Evolutionary conservation across 345 rosid genomes (phyloP), one percentile per base, ranked within the genome.

Genomic region (Cardiospermum halicacabum): DNA sequence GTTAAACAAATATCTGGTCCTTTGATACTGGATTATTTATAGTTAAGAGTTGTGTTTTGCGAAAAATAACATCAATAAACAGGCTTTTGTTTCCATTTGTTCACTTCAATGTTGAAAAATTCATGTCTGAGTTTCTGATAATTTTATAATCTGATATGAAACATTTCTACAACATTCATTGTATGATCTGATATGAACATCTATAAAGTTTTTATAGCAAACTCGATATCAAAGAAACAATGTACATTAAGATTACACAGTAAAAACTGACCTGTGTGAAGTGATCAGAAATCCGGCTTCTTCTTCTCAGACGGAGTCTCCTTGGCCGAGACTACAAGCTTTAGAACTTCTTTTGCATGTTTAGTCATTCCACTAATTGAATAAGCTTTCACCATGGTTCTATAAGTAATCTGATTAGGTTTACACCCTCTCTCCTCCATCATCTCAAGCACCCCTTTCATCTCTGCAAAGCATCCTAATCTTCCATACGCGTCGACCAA

Each of bases 401-500:
- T 89, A 49, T 86, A 85, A 11, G 96, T 89, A 49, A 92, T 56
- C 65, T 82, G 86, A 73, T 92, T 90, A 43, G 96, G 96, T 62
- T 83, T 80, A 68, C 72, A 72, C 57, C 91, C 89, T 74, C 77
- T 89, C 57, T 71, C 74, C 77, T 84, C 82, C 93, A 92, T 92
- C 66, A 80, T 60, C 72, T 76, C 81, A 25, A 89, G 85, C 68
- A 83, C 98, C 34, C 81, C 91, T 65, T 87, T 88, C 96, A 92
- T 92, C 82, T 92, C 96, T 22, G 75, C 91, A 68, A 92, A 86
- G 77, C 82, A 73, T n/a, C 75, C 89, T 91, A 88, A 60, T 72
- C 83, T 92, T 59, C 96, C 98, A 50, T 87, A 89, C 3, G 93
- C 93, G 74, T 89, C 96, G n/a, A 89, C 85, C 75, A 92, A 69